Evolutionary conservation across 139 green algal species (phyloP), one percentile per base, ranked within the genome.

Genomic region (Ulvella scutata): DNA sequence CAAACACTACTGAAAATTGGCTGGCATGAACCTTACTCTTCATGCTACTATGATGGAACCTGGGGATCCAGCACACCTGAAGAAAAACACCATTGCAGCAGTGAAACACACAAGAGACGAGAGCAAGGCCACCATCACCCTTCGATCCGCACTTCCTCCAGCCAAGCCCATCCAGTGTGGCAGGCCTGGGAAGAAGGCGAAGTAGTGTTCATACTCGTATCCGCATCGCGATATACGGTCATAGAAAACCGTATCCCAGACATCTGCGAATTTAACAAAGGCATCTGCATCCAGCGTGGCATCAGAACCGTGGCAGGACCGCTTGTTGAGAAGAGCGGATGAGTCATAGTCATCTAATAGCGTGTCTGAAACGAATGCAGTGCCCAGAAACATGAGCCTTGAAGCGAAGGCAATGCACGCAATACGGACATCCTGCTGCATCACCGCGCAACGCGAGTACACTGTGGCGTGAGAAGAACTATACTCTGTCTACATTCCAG

Each of bases 241-340:
- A 61, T 94, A 93, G 72, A 93, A 91, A 0, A 94, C 91, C 3
- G 81, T 79, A 77, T 98, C 93, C 93, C 93, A 98, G 0, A 92
- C 80, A 0, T 84, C 72, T 43, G 85, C 44, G 7, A 34, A 17
- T 9, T 7, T 3, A n/a, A 43, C 37, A n/a, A 9, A 28, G 23
- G 44, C 40, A 38, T 29, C 37, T 39, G 76, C 38, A n/a, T 43
- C 43, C 0, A 17, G 2, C 31, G 43, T 38, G 10, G 74, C 40
- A 44, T 62, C 43, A 28, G 2, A 31, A 4, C 62, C 21, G 23
- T 51, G 26, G 67, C 72, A 80, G 0, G 37, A 33, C 21, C 59
- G 61, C 2, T 62, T 72, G 0, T 74, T 26, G 2, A 88, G 59
- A 20, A 38, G 39, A 4, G 81, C 78, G 2, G 86, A 90, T 0